These are phyloP conservation scores for Candida caryicola DNA, from an alignment of 805 yeast species.

Conservation along the genomic window DNA sequence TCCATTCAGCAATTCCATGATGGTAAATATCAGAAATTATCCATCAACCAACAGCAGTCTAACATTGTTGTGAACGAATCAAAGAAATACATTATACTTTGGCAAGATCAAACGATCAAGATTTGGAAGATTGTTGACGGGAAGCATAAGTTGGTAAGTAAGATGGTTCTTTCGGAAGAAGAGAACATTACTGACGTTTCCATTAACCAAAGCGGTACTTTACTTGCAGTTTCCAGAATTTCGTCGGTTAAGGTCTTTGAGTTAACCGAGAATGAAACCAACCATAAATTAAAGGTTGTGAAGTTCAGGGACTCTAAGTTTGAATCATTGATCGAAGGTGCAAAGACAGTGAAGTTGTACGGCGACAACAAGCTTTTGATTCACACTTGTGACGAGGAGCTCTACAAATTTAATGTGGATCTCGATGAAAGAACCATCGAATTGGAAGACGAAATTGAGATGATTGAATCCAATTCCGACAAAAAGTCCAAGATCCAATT, in stretches of 20 bases:
- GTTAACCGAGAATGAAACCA: constrained; percentile 43
- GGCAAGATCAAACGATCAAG: constrained; percentile 80
- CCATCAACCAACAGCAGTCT: constrained; percentile 56
- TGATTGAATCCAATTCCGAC: constrained; percentile 11
- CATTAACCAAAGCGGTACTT: constrained; percentile 61
- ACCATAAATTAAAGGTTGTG: constrained; percentile 43
- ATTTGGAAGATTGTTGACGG: constrained; percentile 63
- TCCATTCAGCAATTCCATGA: constrained; percentile 66
- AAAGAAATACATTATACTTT: constrained; percentile 59
- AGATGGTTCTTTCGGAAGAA: constrained; percentile 65
- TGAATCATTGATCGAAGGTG: constrained; percentile 49
- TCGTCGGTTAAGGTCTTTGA: constrained; percentile 66
- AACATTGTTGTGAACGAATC: constrained; percentile 48
- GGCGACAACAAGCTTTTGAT: constrained; percentile 46
- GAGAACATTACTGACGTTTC: constrained; percentile 74
- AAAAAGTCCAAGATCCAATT: constrained; percentile 40
- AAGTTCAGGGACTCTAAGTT: constrained; percentile 49
- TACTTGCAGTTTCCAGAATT: constrained; percentile 70
- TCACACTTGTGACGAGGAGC: constrained; percentile 61
- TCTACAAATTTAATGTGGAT: constrained; percentile 40
- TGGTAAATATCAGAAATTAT: constrained; percentile 69
- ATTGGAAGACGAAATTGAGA: constrained; percentile 44
- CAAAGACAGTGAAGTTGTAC: constrained; percentile 50
- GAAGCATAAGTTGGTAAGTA: constrained; percentile 59
- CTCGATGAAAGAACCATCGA: constrained; percentile 26